phyloP scores from a whole-genome alignment of 371 early-diverging fungal genomes.

The Catenaria anguillulae region DNA sequence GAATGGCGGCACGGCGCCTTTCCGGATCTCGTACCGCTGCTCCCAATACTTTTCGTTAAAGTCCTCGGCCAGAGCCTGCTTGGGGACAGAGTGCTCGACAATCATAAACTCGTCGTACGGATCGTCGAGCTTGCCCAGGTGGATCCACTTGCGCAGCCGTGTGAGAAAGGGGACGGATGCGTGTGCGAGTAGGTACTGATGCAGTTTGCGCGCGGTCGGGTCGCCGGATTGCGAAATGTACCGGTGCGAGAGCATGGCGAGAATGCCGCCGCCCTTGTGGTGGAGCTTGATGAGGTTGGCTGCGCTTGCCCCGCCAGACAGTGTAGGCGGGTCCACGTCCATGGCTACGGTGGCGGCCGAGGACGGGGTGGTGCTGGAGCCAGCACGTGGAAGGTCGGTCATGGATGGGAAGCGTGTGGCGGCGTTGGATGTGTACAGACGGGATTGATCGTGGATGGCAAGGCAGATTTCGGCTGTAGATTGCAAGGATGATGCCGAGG shows the following conservation, averaged over 20 bases:
- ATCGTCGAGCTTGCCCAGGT: constrained; percentile 64
- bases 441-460: neutral
- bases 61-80: constrained; percentile 45
- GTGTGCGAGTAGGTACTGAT: constrained; percentile 52
- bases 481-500: constrained; percentile 54
- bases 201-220: constrained; percentile 52
- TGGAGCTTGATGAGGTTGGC: neutral
- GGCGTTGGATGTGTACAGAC: neutral
- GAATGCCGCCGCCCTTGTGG: neutral
- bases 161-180: constrained; percentile 66
- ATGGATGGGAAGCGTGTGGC: neutral
- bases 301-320: neutral
- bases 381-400: neutral
- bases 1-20: constrained; percentile 53
- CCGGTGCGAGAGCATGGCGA: neutral
- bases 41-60: constrained; percentile 77
- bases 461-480: constrained; percentile 5
- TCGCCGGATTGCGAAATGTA: constrained; percentile 29
- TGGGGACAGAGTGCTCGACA: constrained; percentile 23
- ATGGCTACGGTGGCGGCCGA: neutral
- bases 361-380: neutral
- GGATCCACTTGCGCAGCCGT: constrained; percentile 75
- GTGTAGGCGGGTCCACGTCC: neutral
- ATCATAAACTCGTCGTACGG: constrained; percentile 86
- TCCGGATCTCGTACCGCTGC: constrained; percentile 51